phyloP scores from a whole-genome alignment of 1,284 basidiomycete genomes.

The Puccinia triticina region DNA sequence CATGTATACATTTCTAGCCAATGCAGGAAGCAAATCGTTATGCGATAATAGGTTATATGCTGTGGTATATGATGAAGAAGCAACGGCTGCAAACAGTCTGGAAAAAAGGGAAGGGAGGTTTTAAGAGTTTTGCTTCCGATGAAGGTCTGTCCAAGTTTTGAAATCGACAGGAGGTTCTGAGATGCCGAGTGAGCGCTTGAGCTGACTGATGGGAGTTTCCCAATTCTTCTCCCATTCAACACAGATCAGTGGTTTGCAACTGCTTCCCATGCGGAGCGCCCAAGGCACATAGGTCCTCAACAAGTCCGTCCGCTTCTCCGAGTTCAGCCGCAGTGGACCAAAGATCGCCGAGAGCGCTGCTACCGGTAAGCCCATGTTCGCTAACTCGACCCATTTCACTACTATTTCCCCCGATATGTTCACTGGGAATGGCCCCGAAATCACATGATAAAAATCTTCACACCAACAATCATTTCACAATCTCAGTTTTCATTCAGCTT shows the following conservation, averaged over 20 bases:
- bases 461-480: background rate
- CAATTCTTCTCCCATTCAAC: slow-evolving; percentile 96
- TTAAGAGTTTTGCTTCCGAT: slow-evolving; percentile 1
- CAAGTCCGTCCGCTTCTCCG: slow-evolving; percentile 67
- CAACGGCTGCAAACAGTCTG: too few relatives aligned
- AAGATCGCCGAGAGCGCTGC: slow-evolving; percentile 78
- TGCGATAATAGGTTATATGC: too few relatives aligned
- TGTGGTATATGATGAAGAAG: too few relatives aligned
- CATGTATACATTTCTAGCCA: too few relatives aligned
- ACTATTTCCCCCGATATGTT: slow-evolving; percentile 90
- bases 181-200: slow-evolving; percentile 81
- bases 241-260: slow-evolving; percentile 74
- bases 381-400: slow-evolving; percentile 91
- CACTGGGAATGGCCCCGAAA: slow-evolving; percentile 78
- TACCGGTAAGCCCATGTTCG: slow-evolving; percentile 88
- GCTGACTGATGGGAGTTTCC: slow-evolving; percentile 76
- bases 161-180: slow-evolving; percentile 62
- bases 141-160: slow-evolving; percentile 59
- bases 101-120: too few relatives aligned
- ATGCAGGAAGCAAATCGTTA: too few relatives aligned
- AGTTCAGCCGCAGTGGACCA: slow-evolving; percentile 64
- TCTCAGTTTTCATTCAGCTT: background rate
- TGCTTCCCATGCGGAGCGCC: slow-evolving; percentile 80
- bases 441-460: slow-evolving; percentile 83
- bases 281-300: slow-evolving; percentile 83